These are phyloP conservation scores for Wickerhamiella kazuoi DNA, from an alignment of 805 yeast genomes.

Conservation along the genomic window DNA sequence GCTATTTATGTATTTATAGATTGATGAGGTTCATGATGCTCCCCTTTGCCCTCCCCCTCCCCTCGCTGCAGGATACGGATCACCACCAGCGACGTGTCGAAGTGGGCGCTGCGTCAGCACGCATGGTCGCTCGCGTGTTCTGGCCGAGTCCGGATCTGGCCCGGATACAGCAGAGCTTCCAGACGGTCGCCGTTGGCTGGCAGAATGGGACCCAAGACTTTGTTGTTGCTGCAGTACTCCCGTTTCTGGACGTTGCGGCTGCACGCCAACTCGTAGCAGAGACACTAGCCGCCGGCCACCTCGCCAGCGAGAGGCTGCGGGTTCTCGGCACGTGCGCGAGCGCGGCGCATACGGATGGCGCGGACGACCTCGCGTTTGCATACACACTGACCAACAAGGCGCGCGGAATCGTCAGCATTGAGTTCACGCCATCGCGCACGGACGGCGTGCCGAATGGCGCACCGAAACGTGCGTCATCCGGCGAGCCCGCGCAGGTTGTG, in stretches of 20 bases:
- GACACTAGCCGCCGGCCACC: constrained; percentile 8
- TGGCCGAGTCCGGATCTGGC: constrained; percentile 5
- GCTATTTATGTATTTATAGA: not conserved
- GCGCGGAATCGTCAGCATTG: no score
- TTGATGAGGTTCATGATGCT: no score
- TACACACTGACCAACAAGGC: not conserved
- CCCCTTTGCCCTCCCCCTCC: not conserved
- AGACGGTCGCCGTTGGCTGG: constrained; percentile 13
- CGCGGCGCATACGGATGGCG: no score
- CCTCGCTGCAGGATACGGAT: no score
- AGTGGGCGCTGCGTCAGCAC: not conserved
- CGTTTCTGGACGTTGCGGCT: constrained; percentile 7
- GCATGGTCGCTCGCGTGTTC: constrained; percentile 5
- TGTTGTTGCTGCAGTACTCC: constrained; percentile 12
- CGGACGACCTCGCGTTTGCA: no score
- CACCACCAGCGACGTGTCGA: no score
- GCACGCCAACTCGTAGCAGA: constrained; percentile 8
- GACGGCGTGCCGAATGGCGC: no score
- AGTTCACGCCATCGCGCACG: no score
- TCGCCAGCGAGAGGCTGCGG: constrained; percentile 6
- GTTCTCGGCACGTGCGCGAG: constrained; percentile 8
- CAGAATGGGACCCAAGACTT: constrained; percentile 7
- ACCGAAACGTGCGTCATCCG: no score
- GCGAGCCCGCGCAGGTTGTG: constrained; percentile 21
- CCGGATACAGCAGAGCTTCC: not conserved